phyloP scores from a whole-genome alignment of 495 filamentous ascomycete species.

The Penicillium paradoxum region DNA sequence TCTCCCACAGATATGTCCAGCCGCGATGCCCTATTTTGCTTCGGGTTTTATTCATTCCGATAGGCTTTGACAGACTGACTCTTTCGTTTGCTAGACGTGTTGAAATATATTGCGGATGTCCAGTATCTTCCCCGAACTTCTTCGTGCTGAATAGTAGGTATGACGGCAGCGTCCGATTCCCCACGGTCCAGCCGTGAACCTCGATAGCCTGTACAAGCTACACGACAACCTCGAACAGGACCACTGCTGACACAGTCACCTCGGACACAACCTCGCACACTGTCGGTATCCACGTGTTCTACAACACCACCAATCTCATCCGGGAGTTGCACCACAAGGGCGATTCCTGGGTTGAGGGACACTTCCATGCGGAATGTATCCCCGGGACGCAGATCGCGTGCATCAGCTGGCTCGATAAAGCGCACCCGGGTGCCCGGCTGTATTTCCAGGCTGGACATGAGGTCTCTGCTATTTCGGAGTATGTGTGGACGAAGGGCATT shows the following conservation, averaged over 20 bases:
- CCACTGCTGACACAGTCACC: no score
- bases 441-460: conserved; percentile 20
- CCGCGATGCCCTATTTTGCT: no score
- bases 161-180: conserved; percentile 1
- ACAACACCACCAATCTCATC: background rate
- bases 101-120: no score
- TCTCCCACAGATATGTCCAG: no score
- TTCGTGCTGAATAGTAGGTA: no score
- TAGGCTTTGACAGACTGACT: no score
- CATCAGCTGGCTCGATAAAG: conserved; percentile 10
- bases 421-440: conserved; percentile 6
- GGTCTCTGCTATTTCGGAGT: conserved; percentile 13
- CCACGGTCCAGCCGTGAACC: background rate
- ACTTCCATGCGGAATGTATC: conserved; percentile 8
- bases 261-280: background rate
- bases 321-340: conserved; percentile 8
- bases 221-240: no score
- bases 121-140: no score
- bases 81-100: no score
- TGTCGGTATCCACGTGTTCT: conserved; percentile 11
- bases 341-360: conserved; percentile 1
- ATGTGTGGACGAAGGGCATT: conserved; percentile 3
- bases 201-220: conserved; percentile 15
- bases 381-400: conserved; percentile 12
- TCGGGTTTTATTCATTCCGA: no score